A percentile compares a stretch with the other conserved stretches of the same genome.
Evolutionary conservation across 129 eudicot species (phyloP).

Genomic region (Chrysanthemum seticuspe): DNA sequence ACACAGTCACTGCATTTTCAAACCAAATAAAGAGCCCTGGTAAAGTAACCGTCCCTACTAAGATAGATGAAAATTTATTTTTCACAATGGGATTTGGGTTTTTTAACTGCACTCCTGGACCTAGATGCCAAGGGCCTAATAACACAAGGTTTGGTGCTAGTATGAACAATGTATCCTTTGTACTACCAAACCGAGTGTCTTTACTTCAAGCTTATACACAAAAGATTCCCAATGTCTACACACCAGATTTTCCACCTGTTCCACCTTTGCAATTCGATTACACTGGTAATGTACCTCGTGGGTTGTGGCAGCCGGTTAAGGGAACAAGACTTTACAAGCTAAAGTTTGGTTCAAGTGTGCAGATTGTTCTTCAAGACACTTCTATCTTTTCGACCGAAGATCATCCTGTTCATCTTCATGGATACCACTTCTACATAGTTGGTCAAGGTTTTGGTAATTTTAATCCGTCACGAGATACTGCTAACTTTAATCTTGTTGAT

Average conservation of each 20-base stretch:
- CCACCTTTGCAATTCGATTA: slow-evolving; percentile 61
- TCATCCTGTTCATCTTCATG: slow-evolving; percentile 78
- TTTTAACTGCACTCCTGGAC: slow-evolving; percentile 67
- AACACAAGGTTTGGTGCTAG: slow-evolving; percentile 77
- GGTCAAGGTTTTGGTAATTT: slow-evolving; percentile 75
- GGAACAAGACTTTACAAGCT: slow-evolving; percentile 63
- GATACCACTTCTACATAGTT: slow-evolving; percentile 64
- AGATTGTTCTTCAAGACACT: slow-evolving; percentile 66
- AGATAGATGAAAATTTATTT: slow-evolving; percentile 51
- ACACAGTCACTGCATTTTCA: slow-evolving; percentile 57
- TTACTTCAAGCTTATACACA: slow-evolving; percentile 68
- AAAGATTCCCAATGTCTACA: slow-evolving; percentile 56
- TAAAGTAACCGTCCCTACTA: slow-evolving; percentile 46
- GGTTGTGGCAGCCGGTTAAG: slow-evolving; percentile 58
- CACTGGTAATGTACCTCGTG: slow-evolving; percentile 74
- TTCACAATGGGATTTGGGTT: slow-evolving; percentile 63
- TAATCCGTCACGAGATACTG: slow-evolving; percentile 49
- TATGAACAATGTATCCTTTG: slow-evolving; percentile 77
- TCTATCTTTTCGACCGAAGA: slow-evolving; percentile 54
- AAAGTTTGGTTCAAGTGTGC: slow-evolving; percentile 58
- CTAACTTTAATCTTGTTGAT: slow-evolving; percentile 61
- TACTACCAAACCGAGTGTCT: slow-evolving; percentile 56
- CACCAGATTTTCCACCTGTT: slow-evolving; percentile 59
- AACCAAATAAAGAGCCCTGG: slow-evolving; percentile 52
- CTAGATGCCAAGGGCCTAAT: slow-evolving; percentile 79